Evolutionary conservation across 2,329 filamentous ascomycete genomes (phyloP).

Genomic region (Ophiocordyceps polyrhachis-furcata): DNA sequence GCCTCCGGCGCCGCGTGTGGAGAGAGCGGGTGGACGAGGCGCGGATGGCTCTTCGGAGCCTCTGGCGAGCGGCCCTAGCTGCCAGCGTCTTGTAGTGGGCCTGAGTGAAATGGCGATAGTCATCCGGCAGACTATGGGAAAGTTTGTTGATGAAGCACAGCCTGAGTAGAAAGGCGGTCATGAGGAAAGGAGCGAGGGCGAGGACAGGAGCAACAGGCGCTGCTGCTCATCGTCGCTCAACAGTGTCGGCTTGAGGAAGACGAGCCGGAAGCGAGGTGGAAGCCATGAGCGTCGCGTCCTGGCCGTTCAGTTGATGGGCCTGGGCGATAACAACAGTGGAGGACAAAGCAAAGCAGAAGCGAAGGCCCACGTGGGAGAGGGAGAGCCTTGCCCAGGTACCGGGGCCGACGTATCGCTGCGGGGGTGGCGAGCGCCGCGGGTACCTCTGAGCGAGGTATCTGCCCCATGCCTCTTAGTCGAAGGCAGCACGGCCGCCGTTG

Average conservation of each 20-base stretch:
- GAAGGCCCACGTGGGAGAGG: neutral
- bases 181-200: conserved; percentile 13
- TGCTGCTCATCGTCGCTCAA: conserved; percentile 1
- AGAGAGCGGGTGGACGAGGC: conserved; percentile 18
- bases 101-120: conserved; percentile 21
- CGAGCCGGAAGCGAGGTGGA: neutral
- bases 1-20: conserved; percentile 12
- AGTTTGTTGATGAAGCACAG: conserved; percentile 28
- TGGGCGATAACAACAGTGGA: neutral
- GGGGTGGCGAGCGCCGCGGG: neutral
- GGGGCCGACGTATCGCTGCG: neutral
- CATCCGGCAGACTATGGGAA: conserved; percentile 25
- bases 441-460: neutral
- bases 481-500: neutral
- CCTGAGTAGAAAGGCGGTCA: conserved; percentile 28
- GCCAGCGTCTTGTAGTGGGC: conserved; percentile 20
- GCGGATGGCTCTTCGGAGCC: conserved; percentile 18
- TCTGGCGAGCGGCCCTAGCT: conserved; percentile 23
- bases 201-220: conserved; percentile 5
- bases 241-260: neutral
- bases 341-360: neutral
- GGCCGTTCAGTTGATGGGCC: neutral
- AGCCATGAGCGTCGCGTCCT: neutral
- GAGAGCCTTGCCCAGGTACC: neutral
- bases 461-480: neutral